Conservation (phyloP, 208 protist genomes). For the Crithidia brevicula region DNA sequence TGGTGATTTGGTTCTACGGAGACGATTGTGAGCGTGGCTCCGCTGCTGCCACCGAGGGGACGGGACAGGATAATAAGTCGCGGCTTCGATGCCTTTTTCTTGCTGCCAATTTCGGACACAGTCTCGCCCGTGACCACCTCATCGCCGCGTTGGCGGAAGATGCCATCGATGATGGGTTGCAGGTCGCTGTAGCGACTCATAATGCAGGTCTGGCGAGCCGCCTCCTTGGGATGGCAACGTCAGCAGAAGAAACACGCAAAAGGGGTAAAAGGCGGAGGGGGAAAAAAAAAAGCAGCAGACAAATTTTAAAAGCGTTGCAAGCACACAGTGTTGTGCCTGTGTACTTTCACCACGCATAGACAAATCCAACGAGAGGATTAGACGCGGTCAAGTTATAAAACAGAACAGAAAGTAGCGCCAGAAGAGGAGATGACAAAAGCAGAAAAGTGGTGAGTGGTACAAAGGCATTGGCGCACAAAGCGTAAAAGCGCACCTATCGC, state of each 20-base stretch:
- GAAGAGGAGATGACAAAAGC: neutral
- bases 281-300: slow-evolving; percentile 11
- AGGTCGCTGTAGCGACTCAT: slow-evolving; percentile 61
- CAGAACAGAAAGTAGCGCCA: slow-evolving; percentile 6
- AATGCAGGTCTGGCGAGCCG: neutral
- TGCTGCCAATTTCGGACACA: slow-evolving; percentile 65
- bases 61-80: slow-evolving; percentile 64
- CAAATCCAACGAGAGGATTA: no score
- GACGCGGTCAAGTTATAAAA: no score
- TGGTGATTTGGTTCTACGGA: slow-evolving; percentile 31
- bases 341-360: neutral
- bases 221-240: neutral
- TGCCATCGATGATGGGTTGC: slow-evolving; percentile 53
- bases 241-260: slow-evolving; percentile 17
- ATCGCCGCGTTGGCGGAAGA: slow-evolving; percentile 78
- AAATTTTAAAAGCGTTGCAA: slow-evolving; percentile 9
- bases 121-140: slow-evolving; percentile 77
- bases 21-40: slow-evolving; percentile 48
- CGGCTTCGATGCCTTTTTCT: slow-evolving; percentile 46
- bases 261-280: slow-evolving; percentile 11
- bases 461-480: no score
- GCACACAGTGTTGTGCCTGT: neutral
- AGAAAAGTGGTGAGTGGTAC: no score
- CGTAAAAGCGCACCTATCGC: no score
- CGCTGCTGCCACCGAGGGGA: slow-evolving; percentile 35